Percentiles rank a stretch among this genome's conserved stretches.
Evolutionary conservation across 129 eudicot genomes (phyloP).

Genomic region (Gnaphalium uliginosum): DNA sequence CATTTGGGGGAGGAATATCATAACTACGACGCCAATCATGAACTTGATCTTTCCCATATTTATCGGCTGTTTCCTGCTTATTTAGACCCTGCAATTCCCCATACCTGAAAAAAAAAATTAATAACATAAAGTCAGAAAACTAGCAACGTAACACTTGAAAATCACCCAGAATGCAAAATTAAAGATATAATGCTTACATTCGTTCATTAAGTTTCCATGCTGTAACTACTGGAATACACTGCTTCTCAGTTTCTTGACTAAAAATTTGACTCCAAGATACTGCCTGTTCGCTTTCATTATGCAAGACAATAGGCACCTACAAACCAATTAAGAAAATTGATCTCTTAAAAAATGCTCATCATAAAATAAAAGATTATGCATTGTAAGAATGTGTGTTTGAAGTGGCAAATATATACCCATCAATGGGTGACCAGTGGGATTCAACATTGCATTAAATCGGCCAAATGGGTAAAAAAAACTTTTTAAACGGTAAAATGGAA

Average conservation of each 20-base stretch:
- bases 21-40: conserved; percentile 98
- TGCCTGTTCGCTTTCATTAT: conserved; percentile 87
- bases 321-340: not conserved
- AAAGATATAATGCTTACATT: conserved; percentile 51
- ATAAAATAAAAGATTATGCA: not conserved
- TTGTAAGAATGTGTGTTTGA: not conserved
- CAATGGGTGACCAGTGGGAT: not conserved
- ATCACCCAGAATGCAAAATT: not conserved
- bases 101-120: conserved; percentile 48
- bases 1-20: conserved; percentile 96
- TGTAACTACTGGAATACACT: conserved; percentile 89
- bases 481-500: not conserved
- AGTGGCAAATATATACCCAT: not conserved
- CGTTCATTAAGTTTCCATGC: conserved; percentile 99
- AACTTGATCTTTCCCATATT: conserved; percentile 86
- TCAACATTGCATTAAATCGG: not conserved
- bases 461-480: not conserved
- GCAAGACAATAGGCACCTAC: conserved; percentile 85
- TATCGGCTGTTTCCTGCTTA: conserved; percentile 95
- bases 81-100: conserved; percentile 95
- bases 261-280: conserved; percentile 86
- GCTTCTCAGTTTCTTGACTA: conserved; percentile 82
- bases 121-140: not conserved
- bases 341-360: not conserved
- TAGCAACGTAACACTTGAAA: not conserved